These are phyloP conservation scores for Arbutus unedo DNA, from an alignment of 148 eudicot species.

Conservation along the genomic window DNA sequence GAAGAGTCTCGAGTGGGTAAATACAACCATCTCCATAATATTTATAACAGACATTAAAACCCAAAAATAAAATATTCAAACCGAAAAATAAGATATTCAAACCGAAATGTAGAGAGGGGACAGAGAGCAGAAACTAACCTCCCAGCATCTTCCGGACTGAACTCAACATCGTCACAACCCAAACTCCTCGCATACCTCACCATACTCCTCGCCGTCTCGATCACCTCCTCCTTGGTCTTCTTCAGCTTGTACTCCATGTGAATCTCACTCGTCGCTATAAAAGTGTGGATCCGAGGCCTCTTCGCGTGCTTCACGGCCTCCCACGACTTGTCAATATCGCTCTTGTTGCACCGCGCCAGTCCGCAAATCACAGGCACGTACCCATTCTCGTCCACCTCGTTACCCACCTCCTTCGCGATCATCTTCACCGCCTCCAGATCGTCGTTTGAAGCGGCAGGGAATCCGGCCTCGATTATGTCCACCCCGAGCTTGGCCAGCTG, in stretches of 20 bases:
- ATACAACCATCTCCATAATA: background rate
- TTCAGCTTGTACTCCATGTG: conserved; percentile 89
- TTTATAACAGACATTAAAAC: background rate
- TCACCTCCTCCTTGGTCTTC: conserved; percentile 71
- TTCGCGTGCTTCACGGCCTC: conserved; percentile 76
- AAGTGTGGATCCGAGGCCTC: conserved; percentile 84
- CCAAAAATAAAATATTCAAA: background rate
- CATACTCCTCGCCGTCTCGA: conserved; percentile 78
- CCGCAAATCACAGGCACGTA: conserved; percentile 92
- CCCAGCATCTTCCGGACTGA: conserved; percentile 98
- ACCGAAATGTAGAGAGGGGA: background rate
- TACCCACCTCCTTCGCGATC: conserved; percentile 73
- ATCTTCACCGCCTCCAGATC: conserved; percentile 75
- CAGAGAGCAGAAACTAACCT: conserved; percentile 35
- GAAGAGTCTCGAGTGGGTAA: background rate
- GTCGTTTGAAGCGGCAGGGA: conserved; percentile 77
- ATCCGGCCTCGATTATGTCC: conserved; percentile 89
- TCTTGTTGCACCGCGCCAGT: conserved; percentile 76
- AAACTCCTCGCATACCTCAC: conserved; percentile 83
- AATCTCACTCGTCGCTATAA: conserved; percentile 90
- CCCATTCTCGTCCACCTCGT: conserved; percentile 38
- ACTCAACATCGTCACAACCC: conserved; percentile 89
- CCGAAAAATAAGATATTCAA: background rate
- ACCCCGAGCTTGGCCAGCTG: conserved; percentile 75
- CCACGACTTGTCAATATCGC: conserved; percentile 82